Conservation (phyloP, 2,329 filamentous ascomycete genomes). For the Tolypocladium inflatum region DNA sequence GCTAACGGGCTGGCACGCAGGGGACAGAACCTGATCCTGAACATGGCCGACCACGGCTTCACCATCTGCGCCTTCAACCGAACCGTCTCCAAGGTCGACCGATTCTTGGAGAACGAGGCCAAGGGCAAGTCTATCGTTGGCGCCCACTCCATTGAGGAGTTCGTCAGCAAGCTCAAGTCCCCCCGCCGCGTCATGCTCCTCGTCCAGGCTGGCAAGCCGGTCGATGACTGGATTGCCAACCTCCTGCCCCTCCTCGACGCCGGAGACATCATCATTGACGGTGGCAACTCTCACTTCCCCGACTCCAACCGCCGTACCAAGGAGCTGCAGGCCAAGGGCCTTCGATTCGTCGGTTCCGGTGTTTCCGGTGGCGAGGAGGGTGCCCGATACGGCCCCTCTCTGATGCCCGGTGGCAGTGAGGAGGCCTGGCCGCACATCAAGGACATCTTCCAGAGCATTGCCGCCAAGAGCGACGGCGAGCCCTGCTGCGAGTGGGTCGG, state of each 20-base stretch:
- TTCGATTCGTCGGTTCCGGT: conserved; percentile 93
- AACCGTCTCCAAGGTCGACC: conserved; percentile 96
- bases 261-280: conserved; percentile 98
- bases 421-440: conserved; percentile 97
- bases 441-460: conserved; percentile 96
- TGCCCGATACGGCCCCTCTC: conserved; percentile 90
- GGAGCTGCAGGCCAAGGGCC: conserved; percentile 78
- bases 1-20: conserved; percentile 21
- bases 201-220: conserved; percentile 95
- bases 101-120: conserved; percentile 82
- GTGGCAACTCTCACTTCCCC: conserved; percentile 96
- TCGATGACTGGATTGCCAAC: conserved; percentile 97
- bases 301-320: conserved; percentile 95
- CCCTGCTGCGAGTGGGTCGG: conserved; percentile 99
- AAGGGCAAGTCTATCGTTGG: conserved; percentile 94
- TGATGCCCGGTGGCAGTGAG: conserved; percentile 99
- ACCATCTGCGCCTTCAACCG: conserved; percentile 98
- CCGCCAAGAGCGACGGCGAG: conserved; percentile 95
- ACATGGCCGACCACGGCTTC: conserved; percentile 86
- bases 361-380: conserved; percentile 99
- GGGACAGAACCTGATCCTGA: conserved; percentile 82
- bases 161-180: conserved; percentile 92
- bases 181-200: conserved; percentile 97
- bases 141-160: conserved; percentile 89
- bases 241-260: conserved; percentile 74